Evolutionary conservation across 1,139 yeast species (phyloP), one percentile per base, ranked within the genome.

Genomic region (Candida freyschussii): DNA sequence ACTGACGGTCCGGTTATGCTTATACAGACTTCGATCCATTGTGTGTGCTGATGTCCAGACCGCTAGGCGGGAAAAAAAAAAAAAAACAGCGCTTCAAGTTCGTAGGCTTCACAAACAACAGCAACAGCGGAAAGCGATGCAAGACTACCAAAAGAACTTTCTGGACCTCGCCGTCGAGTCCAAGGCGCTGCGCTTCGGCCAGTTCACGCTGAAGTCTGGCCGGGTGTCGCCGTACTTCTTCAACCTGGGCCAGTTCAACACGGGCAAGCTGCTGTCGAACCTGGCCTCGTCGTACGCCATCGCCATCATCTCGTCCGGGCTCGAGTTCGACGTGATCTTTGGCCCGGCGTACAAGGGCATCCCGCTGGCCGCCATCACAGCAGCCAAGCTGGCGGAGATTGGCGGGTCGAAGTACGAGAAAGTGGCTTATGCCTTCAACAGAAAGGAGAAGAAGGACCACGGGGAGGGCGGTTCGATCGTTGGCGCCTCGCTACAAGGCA

Each of bases 281-380:
- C 67, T 91, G 53, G 96, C 96, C 19, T 72, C 80, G 8, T 83
- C 96, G 6, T 91, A 87, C 55, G 97, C 98, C 30, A 70, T 75
- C 42, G 84, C 96, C 24, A 89, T 91, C 47, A 78, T 87, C 45
- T 76, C 74, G 31, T 72, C 91, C 2, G 87, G 81, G 5, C 56
- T 91, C 37, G 80, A 86, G 56, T 89, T 91, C 51, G 98, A 91
- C 53, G 78, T 91, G 24, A 67, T 91, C 37, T 91, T 91, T 53
- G 98, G 98, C 10, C 98, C 98, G 13, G 98, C 98, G 18, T 91
- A 91, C 64, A 91, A 91, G 64, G 98, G 98, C 17, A 91, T 91
- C 48, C 95, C 98, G 19, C 69, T 91, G 36, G 95, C 95, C 33
- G 95, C 98, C 7, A 74, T 89, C 40, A 86, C 96, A 9, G 86